Conservation (phyloP, 352 stramenopile species). For the Phytophthora cactorum region DNA sequence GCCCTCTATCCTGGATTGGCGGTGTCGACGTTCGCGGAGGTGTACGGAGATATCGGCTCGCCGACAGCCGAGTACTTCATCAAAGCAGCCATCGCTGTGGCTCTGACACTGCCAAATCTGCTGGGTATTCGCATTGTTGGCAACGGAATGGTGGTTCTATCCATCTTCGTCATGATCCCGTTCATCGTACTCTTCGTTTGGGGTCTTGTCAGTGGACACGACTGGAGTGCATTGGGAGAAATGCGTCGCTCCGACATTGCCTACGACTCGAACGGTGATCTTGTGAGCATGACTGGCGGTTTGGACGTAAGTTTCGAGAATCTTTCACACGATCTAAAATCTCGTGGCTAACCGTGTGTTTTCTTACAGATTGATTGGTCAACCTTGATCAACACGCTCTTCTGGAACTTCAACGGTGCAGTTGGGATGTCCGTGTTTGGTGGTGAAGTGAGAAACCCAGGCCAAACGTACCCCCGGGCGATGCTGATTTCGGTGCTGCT, state of each 20-base stretch:
- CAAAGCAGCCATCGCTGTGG: slow-evolving; percentile 51
- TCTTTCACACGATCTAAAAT: neutral
- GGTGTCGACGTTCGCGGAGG: slow-evolving; percentile 53
- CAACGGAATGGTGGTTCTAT: slow-evolving; percentile 78
- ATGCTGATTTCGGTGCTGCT: slow-evolving; percentile 86
- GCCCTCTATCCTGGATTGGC: slow-evolving; percentile 92
- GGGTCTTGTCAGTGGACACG: slow-evolving; percentile 35
- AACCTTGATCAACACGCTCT: slow-evolving; percentile 95
- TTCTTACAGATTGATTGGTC: slow-evolving; percentile 41
- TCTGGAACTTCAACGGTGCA: slow-evolving; percentile 96
- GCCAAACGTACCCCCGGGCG: slow-evolving; percentile 78
- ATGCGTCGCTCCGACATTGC: slow-evolving; percentile 47
- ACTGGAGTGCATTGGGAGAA: slow-evolving; percentile 48
- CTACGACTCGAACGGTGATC: slow-evolving; percentile 38
- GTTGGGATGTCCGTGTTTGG: slow-evolving; percentile 89
- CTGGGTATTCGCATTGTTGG: slow-evolving; percentile 86
- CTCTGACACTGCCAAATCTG: slow-evolving; percentile 52
- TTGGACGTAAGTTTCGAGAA: slow-evolving; percentile 24
- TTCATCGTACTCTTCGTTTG: slow-evolving; percentile 85
- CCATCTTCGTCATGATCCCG: slow-evolving; percentile 90
- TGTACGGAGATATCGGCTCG: slow-evolving; percentile 44
- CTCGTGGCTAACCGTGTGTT: slow-evolving; percentile 5
- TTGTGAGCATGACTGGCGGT: slow-evolving; percentile 46
- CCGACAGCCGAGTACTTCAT: slow-evolving; percentile 47
- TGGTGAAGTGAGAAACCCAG: slow-evolving; percentile 87